A percentile compares a stretch with the other conserved stretches of the same genome.
Conservation (phyloP, 176 grass and related monocot genomes). For the Juncus effusus region DNA sequence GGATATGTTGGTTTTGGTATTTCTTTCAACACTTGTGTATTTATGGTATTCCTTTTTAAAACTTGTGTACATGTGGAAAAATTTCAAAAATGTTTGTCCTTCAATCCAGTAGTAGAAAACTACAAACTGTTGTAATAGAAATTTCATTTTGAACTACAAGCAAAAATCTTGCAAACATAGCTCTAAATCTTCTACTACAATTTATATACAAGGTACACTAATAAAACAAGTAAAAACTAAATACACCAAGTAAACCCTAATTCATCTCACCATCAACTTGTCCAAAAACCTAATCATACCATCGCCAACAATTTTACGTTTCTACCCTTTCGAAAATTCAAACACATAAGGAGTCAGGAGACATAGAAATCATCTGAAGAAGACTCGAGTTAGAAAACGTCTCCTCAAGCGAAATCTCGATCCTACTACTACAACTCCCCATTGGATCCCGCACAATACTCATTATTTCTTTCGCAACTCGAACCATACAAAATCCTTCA, state of each 20-base stretch:
- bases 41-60: no score
- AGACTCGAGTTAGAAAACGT: slow-evolving; percentile 88
- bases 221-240: neutral
- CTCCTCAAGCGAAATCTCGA: slow-evolving; percentile 74
- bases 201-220: no score
- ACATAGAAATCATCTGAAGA: slow-evolving; percentile 97
- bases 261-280: neutral
- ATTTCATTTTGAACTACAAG: no score
- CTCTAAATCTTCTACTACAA: no score
- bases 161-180: no score
- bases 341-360: slow-evolving; percentile 53
- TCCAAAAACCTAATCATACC: neutral
- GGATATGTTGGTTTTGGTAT: no score
- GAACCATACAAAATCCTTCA: slow-evolving; percentile 40
- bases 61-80: no score
- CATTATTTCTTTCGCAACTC: slow-evolving; percentile 58
- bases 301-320: neutral
- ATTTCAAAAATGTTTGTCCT: no score
- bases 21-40: no score
- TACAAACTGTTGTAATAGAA: no score
- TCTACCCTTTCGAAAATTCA: neutral
- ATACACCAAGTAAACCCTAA: slow-evolving; percentile 10
- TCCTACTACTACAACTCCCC: slow-evolving; percentile 66
- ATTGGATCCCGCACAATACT: slow-evolving; percentile 40
- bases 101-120: no score